Base-by-base conservation (phyloP, 2,329 filamentous ascomycete genomes). In the Diaporthe nobilis region DNA sequence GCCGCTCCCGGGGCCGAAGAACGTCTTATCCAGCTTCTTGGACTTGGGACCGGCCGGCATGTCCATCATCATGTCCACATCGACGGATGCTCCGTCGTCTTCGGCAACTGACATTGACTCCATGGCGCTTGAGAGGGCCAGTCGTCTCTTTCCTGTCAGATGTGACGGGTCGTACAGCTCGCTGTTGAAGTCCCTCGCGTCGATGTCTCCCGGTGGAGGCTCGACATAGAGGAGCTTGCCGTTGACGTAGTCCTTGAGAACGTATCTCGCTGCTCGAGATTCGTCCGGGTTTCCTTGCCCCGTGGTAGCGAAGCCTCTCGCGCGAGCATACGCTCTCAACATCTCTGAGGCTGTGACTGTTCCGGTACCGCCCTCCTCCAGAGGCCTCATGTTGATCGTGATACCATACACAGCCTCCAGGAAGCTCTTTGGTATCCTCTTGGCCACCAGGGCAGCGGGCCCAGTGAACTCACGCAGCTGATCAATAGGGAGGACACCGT, bases 221-320 rank as follows among this genome's bases (percentile, higher is more conserved):
- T 96, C 93, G 79, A 95, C 97, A 86, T 94, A 98, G 8, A 98
- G 90, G 0, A 99, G 90, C 86, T 98, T 98, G 77, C 97, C 97
- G 82, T 94, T 98, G 79, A 99, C 97, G 81, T 98, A 99, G 86
- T 99, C 97, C 84, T 99, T 99, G 37, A 99, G 90, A 22, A 99
- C 90, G 79, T 95, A 94, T 72, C 97, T 91, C 6, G 96, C 95
- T 9, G 97, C 97, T 80, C 97, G 91, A 1, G 95, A 97, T 86
- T 98, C 95, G 81, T 99, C 97, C 0, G 97, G 96, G 82, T 97
- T 94, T 12, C 97, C 96, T 47, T 94, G 90, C 81, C 97, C 97
- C 72, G 94, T 93, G 7, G 96, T 98, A 75, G 94, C 93, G 86
- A 98, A 99, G 15, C 97, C 97, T 82, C 97, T 90, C 22, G 97